Percentiles rank a stretch among this genome's conserved stretches.
Conservation (phyloP, 1,284 basidiomycete species). For the Trichosporon sp. region DNA sequence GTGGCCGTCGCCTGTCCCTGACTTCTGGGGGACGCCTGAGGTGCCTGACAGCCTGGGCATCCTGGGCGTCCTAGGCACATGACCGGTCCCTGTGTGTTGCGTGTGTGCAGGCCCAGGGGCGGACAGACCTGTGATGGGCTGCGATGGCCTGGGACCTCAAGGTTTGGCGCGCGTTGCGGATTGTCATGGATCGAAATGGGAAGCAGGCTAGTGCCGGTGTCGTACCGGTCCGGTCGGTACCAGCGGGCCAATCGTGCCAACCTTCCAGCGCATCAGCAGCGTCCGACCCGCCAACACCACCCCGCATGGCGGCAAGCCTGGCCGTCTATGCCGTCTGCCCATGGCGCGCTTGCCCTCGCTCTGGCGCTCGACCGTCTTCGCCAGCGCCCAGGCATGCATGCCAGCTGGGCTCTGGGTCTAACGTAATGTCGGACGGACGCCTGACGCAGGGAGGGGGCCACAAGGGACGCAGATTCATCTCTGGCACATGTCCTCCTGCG, state of each 20-base stretch:
- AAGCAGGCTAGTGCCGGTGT: background rate
- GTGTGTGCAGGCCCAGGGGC: background rate
- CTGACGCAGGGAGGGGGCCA: background rate
- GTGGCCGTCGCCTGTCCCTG: background rate
- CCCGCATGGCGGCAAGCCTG: background rate
- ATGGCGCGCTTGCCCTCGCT: background rate
- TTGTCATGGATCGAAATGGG: constrained; percentile 12
- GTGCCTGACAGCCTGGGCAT: constrained; percentile 2
- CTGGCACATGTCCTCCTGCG: constrained; percentile 9
- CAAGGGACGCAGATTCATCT: background rate
- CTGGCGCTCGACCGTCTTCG: background rate
- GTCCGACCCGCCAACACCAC: background rate
- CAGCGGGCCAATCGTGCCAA: background rate
- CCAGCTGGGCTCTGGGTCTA: background rate
- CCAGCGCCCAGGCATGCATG: background rate
- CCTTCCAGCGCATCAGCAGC: constrained; percentile 3
- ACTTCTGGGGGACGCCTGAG: background rate
- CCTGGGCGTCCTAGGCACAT: background rate
- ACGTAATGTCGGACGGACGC: background rate
- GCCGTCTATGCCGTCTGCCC: background rate
- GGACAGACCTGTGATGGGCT: background rate
- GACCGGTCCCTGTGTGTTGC: background rate
- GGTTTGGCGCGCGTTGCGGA: constrained; percentile 6
- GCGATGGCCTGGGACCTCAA: background rate
- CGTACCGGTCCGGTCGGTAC: constrained; percentile 7